Base-by-base conservation (phyloP, 129 eudicot genomes). In the Daucus carota region DNA sequence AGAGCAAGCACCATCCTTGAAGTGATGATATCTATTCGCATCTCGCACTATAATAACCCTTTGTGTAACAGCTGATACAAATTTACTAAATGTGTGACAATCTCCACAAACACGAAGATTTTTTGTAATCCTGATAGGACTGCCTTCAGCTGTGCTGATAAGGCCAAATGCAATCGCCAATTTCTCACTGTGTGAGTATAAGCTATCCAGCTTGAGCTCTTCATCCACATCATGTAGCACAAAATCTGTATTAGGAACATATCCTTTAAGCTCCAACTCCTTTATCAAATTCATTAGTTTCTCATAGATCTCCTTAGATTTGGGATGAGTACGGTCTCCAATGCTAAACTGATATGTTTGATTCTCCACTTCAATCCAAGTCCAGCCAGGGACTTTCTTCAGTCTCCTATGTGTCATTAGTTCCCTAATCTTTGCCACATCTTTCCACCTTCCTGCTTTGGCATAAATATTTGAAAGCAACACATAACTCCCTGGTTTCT, bases 211-310 rank as follows among this genome's bases (percentile, higher is more conserved):
- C 69, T 62, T 62, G 8, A 62, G 69, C 26, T 62, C 69, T 62
- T 62, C 69, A 62, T 29, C 38, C 69, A 62, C 69, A 62, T 62
- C 69, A 62, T 62, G 69, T 62, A 62, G 38, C 22, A 29, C 69
- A 62, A 31, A 62, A 31, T 62, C 69, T 5, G 69, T 62, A 62
- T 62, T 90, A 11, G 96, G 96, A 48, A 88, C 88, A 85, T 90
- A 88, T 6, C 93, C 96, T 47, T 75, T 80, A 45, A 73, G 42
- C 83, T 86, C 87, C 78, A 90, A 34, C 59, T 88, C 82, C 74
- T 80, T 52, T 9, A 81, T 74, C 90, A 88, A 74, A 71, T 71
- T 45, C 78, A 73, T 77, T 3, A 90, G 90, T 76, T 79, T 62
- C 38, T 62, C 69, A 62, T 62, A 62, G 12, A 62, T 62, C 69